phyloP scores from a whole-genome alignment of 768 basidiomycete genomes.

The Xanthoconium purpureum region DNA sequence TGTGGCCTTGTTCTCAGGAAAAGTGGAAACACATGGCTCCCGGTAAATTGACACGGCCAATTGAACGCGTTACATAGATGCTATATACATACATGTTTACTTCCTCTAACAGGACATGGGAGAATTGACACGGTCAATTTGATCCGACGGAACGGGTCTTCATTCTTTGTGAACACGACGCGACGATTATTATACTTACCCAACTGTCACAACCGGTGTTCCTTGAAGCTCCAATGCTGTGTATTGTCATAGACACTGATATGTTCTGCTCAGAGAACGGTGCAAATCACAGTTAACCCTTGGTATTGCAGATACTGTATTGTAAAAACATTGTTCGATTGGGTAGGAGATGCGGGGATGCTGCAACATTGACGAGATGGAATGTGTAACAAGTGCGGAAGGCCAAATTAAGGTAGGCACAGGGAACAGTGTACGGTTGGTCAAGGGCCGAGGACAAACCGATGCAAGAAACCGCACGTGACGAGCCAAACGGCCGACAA shows the following conservation, averaged over 20 bases:
- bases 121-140: no score
- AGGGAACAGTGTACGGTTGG: slow-evolving; percentile 27
- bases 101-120: no score
- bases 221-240: slow-evolving; percentile 5
- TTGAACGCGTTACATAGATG: no score
- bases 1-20: not conserved
- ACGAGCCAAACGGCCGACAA: slow-evolving; percentile 37
- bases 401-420: slow-evolving; percentile 34
- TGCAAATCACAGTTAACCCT: slow-evolving; percentile 16
- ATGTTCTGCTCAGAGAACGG: slow-evolving; percentile 11
- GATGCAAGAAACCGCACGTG: slow-evolving; percentile 34
- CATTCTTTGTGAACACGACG: no score
- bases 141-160: no score
- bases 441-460: slow-evolving; percentile 26
- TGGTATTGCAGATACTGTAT: slow-evolving; percentile 31
- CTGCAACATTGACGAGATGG: slow-evolving; percentile 45
- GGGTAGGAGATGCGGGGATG: slow-evolving; percentile 38
- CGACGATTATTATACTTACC: no score
- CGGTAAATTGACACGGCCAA: no score
- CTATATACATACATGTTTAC: no score
- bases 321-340: slow-evolving; percentile 40
- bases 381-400: slow-evolving; percentile 29
- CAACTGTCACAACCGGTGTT: not conserved
- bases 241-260: slow-evolving; percentile 12
- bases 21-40: not conserved